These are phyloP conservation scores for Arachis stenosperma DNA, from an alignment of 306 rosid genomes.

Conservation along the genomic window DNA sequence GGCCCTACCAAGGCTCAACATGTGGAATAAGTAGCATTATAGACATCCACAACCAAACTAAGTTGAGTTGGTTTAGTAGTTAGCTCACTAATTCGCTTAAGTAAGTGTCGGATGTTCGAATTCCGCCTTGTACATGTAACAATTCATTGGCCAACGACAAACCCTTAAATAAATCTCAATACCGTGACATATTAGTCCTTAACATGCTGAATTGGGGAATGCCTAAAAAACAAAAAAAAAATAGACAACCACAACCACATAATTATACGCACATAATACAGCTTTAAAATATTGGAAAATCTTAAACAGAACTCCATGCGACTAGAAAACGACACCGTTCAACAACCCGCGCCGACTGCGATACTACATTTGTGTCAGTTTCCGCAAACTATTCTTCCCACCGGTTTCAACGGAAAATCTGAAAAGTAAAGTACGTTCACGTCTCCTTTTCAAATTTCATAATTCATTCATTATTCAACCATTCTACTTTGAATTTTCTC, in stretches of 20 bases:
- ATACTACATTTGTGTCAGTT: slow-evolving; percentile 14
- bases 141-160: too few relatives aligned
- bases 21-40: neutral
- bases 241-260: too few relatives aligned
- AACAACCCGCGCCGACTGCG: slow-evolving; percentile 15
- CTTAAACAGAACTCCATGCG: neutral
- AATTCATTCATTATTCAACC: slow-evolving; percentile 16
- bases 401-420: slow-evolving; percentile 44
- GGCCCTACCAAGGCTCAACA: neutral
- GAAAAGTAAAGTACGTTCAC: slow-evolving; percentile 37
- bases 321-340: slow-evolving; percentile 30
- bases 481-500: neutral
- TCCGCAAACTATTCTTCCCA: slow-evolving; percentile 11
- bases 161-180: too few relatives aligned
- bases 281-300: neutral
- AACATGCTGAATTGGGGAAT: too few relatives aligned
- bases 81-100: too few relatives aligned
- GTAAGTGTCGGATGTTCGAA: too few relatives aligned
- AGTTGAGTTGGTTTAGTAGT: too few relatives aligned
- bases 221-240: too few relatives aligned
- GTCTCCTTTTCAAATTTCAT: slow-evolving; percentile 6
- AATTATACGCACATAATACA: neutral
- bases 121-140: too few relatives aligned
- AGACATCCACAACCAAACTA: too few relatives aligned
- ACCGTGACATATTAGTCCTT: too few relatives aligned